phyloP scores from a whole-genome alignment of 139 green algal genomes.

The Chlamydomonas urium region DNA sequence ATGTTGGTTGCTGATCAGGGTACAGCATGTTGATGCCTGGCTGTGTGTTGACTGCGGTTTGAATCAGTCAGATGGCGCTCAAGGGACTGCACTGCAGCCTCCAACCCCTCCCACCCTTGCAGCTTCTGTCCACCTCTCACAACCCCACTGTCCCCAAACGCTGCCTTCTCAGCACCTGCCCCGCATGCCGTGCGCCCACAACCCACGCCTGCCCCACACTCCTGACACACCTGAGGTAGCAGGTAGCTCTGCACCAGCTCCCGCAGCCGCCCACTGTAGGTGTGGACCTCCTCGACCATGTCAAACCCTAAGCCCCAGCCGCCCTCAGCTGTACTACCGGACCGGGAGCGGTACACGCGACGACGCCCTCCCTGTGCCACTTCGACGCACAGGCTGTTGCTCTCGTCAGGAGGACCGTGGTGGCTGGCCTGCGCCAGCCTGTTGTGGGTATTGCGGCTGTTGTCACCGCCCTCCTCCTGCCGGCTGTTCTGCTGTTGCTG shows the following conservation, averaged over 20 bases:
- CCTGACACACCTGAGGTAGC: slow-evolving; percentile 28
- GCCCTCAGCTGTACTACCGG: neutral
- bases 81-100: neutral
- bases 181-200: neutral
- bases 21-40: neutral
- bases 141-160: neutral
- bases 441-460: neutral
- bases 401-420: slow-evolving; percentile 30
- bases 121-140: neutral
- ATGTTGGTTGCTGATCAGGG: neutral
- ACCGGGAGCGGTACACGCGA: slow-evolving; percentile 39
- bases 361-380: slow-evolving; percentile 52
- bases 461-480: neutral
- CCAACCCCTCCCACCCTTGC: neutral
- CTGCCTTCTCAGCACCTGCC: neutral
- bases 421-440: too few species aligned
- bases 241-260: slow-evolving; percentile 34
- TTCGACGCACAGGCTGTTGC: slow-evolving; percentile 54
- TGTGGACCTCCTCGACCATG: slow-evolving; percentile 47
- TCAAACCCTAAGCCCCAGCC: slow-evolving; percentile 31
- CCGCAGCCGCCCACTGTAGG: slow-evolving; percentile 25
- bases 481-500: neutral
- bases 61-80: neutral
- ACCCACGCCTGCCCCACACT: neutral
- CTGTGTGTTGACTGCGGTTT: too few species aligned